Evolutionary conservation across 179 eudicot species (phyloP), one percentile per base, ranked within the genome.

Genomic region (Dionaea muscipula): DNA sequence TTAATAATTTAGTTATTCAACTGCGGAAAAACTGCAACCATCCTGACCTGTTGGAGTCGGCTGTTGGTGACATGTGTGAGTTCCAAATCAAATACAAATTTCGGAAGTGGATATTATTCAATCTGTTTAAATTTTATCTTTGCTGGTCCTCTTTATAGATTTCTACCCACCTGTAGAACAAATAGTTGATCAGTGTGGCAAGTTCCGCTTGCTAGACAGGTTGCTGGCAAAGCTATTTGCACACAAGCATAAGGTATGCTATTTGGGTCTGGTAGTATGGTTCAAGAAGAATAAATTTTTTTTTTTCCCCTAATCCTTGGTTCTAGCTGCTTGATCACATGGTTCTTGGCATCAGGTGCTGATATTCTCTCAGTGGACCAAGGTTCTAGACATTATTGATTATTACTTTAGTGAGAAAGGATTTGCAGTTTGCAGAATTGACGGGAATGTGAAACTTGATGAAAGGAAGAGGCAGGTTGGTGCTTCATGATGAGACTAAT

Each of bases 311-410:
- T 8, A 27, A 33, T 36, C 25, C 7, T 18, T 20, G 2, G 2
- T 55, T 40, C 22, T 17, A n/a, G 45, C 35, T 25, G 46, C 12
- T 39, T 45, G 12, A 28, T 57, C 26, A 16, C 33, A 39, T 21
- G 27, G 55, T 36, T 28, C 40, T 26, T 52, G 57, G 47, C 53
- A 20, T 43, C 81, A 93, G 99, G 99, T 89, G 67, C 69, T 93
- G 53, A 81, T 93, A 53, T 93, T 93, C 61, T 89, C 96, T 22
- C 99, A 93, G 68, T 85, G 95, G 99, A 85, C 96, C 27, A 88
- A 70, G 71, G 72, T 93, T 48, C 68, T 93, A 62, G 94, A 93
- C 73, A 75, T 93, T 57, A 81, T 93, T 78, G 82, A 88, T 54
- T 93, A 85, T 64, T 93, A 93, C 68, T 83, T 89, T 25, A 81